Percentiles rank a stretch among this genome's conserved stretches.
These are phyloP conservation scores for Sclerotinia borealis DNA, from an alignment of 2,329 filamentous ascomycete genomes.

Conservation along the genomic window DNA sequence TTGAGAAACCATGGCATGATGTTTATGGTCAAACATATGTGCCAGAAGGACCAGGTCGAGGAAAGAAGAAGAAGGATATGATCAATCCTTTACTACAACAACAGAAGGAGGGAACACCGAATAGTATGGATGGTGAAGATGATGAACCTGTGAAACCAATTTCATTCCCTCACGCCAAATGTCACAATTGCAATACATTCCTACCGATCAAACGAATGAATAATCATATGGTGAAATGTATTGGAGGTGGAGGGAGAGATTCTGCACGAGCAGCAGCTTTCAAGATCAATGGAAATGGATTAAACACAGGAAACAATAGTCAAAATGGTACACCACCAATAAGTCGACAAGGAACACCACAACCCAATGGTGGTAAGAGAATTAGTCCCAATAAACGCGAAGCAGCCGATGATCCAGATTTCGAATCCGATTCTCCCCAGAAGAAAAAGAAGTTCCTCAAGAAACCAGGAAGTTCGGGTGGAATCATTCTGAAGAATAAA, in stretches of 20 bases:
- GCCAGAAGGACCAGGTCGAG: slow-evolving; percentile 65
- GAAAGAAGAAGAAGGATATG: slow-evolving; percentile 76
- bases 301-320: slow-evolving; percentile 32
- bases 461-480: slow-evolving; percentile 15
- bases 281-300: slow-evolving; percentile 52
- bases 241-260: slow-evolving; percentile 58
- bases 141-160: slow-evolving; percentile 52
- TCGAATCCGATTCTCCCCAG: slow-evolving; percentile 26
- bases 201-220: slow-evolving; percentile 60
- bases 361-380: slow-evolving; percentile 23
- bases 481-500: slow-evolving; percentile 18
- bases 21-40: slow-evolving; percentile 81
- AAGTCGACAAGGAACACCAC: slow-evolving; percentile 57
- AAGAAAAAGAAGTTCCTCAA: slow-evolving; percentile 31
- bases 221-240: slow-evolving; percentile 64
- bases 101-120: slow-evolving; percentile 33
- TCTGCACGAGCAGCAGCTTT: slow-evolving; percentile 56
- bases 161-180: slow-evolving; percentile 59
- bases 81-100: slow-evolving; percentile 40
- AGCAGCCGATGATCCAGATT: slow-evolving; percentile 30
- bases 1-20: slow-evolving; percentile 69
- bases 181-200: slow-evolving; percentile 61
- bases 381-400: slow-evolving; percentile 30
- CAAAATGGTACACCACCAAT: slow-evolving; percentile 54
- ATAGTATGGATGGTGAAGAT: slow-evolving; percentile 41